Base-by-base conservation (phyloP, 257 asterid species). In the Agastache rugosa region DNA sequence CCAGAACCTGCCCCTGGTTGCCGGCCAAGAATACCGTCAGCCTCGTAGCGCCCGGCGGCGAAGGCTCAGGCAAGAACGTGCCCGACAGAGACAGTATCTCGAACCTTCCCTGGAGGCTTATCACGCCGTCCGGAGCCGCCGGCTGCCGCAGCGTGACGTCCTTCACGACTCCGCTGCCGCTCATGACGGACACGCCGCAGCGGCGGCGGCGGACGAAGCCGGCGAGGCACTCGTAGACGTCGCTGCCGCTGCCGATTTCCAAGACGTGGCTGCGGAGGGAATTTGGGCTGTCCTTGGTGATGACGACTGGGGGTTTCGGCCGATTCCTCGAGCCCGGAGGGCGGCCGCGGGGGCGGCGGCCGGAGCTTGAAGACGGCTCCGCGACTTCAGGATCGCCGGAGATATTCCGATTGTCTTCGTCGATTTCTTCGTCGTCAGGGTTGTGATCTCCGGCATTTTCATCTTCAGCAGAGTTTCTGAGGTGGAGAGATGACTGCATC, bases 1-100 rank as follows among this genome's bases (percentile, higher is more conserved):
- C 97, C 6, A 89, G 85, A 1, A 91, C 96, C 78, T 89, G 96
- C 34, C 97, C 97, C 56, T 91, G 96, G 12, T 89, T 83, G n/a
- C 96, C 97, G 1, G 87, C 80, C 12, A 91, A 72, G 80, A 89
- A 91, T 62, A 89, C 97, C 0, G 90, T 80, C 27, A 91, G 67
- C 16, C 92, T 87, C 0, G 89, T 79, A 6, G 90, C 87, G 1
- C 88, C 89, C 0, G 86, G 84, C 1, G 89, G 91, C 2, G 86
- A 63, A 1, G 95, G 89, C 2, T 88, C 77, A 0, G 93, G 96
- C 74, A 91, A 55, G 59, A 85, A 87, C 2, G 91, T 88, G 39
- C 97, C 97, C 0, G 96, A 91, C 3, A 91, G 56, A 0, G 91
- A 85, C 5, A 88, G 31, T 47, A 91, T 83, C 81, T 89, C 93